These are phyloP conservation scores for Phaeophleospora eucalypticola DNA, from an alignment of 2,329 filamentous ascomycete genomes.

Conservation along the genomic window DNA sequence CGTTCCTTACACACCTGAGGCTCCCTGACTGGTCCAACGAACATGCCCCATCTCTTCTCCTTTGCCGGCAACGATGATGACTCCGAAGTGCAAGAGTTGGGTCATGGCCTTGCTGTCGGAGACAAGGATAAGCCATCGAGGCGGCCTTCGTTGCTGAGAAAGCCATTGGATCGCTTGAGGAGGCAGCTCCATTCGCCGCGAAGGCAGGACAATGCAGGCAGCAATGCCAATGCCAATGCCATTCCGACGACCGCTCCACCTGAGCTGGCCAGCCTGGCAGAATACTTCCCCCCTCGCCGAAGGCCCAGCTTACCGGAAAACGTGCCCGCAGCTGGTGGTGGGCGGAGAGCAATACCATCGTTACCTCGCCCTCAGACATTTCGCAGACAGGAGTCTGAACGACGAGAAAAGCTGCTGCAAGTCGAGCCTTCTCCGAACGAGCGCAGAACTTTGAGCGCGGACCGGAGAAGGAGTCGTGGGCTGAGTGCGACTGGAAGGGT, in stretches of 20 bases:
- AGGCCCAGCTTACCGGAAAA: constrained; percentile 23
- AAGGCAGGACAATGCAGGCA: constrained; percentile 7
- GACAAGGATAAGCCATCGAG: constrained; percentile 18
- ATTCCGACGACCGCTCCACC: constrained; percentile 21
- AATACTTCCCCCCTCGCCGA: constrained; percentile 15
- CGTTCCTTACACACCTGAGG: too few species aligned
- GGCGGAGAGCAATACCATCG: constrained; percentile 56
- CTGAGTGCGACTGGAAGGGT: constrained; percentile 37
- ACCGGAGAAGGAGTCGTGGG: constrained; percentile 39
- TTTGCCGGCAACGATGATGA: constrained; percentile 24
- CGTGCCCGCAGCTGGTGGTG: constrained; percentile 13
- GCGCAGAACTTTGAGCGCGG: constrained; percentile 67
- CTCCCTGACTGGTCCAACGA: neutral
- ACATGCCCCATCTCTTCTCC: constrained; percentile 32
- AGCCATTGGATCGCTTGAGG: constrained; percentile 20
- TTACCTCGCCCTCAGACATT: constrained; percentile 75
- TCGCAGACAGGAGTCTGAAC: constrained; percentile 77
- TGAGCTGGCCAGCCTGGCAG: constrained; percentile 28
- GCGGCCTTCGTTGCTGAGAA: constrained; percentile 19
- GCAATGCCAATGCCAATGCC: constrained; percentile 4
- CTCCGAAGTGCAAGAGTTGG: constrained; percentile 22
- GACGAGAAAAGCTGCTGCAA: constrained; percentile 67
- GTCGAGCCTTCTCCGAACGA: constrained; percentile 61
- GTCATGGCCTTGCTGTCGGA: constrained; percentile 17
- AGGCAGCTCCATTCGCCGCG: constrained; percentile 29